These are phyloP conservation scores for Salix koriyanagi DNA, from an alignment of 345 rosid species.

Conservation along the genomic window DNA sequence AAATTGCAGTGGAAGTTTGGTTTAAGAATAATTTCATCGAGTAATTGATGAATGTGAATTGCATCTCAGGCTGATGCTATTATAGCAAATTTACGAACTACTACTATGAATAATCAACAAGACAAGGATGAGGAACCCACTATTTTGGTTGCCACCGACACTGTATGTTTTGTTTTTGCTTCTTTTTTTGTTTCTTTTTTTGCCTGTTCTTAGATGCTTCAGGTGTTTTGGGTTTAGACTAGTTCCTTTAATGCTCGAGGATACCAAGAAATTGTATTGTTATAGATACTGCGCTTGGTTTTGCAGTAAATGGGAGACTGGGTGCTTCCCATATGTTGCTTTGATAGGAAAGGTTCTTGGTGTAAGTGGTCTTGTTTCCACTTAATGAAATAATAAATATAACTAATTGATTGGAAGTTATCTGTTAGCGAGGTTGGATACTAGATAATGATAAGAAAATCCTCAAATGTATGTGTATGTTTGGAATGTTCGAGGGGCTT, in stretches of 20 bases:
- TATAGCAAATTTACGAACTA: conserved; percentile 35
- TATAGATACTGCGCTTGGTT: background rate
- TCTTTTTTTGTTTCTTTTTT: conserved; percentile 14
- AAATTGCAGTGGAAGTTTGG: background rate
- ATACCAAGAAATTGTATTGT: conserved; percentile 15
- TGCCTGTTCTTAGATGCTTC: conserved; percentile 4
- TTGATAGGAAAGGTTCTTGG: too few relatives aligned
- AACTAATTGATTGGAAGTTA: background rate
- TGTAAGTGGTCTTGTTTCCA: background rate
- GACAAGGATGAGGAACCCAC: conserved; percentile 35
- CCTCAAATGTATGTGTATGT: background rate
- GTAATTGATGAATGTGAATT: conserved; percentile 24
- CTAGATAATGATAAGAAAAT: background rate
- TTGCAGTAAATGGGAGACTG: background rate
- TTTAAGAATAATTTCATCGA: background rate
- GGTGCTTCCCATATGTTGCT: background rate
- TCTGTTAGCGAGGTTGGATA: background rate
- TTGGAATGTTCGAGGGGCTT: background rate
- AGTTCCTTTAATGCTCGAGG: conserved; percentile 36
- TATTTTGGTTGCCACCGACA: conserved; percentile 63
- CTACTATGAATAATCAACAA: conserved; percentile 9
- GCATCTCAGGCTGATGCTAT: conserved; percentile 74
- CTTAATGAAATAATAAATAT: background rate
- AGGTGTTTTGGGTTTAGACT: conserved; percentile 13
- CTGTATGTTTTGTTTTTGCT: conserved; percentile 48